Evolutionary conservation across 306 rosid genomes (phyloP).

Genomic region (Canavalia ensiformis): DNA sequence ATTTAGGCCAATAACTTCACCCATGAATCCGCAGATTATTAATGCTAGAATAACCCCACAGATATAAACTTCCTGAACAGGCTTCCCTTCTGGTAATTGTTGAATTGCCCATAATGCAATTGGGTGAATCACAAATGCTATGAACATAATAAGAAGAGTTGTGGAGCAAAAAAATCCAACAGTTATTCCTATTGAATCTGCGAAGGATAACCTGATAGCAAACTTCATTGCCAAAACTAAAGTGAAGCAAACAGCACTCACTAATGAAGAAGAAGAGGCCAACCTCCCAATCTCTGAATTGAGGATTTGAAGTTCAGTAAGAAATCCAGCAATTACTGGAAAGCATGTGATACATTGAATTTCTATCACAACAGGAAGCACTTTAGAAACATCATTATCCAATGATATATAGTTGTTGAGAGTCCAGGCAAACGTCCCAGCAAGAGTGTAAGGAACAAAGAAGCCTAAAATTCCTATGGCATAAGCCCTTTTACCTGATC

Average conservation of each 20-base stretch:
- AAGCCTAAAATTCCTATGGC: constrained; percentile 56
- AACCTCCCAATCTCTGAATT: constrained; percentile 72
- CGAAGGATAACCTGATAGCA: constrained; percentile 38
- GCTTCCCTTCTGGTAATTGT: constrained; percentile 68
- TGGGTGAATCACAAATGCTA: constrained; percentile 59
- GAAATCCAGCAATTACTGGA: constrained; percentile 62
- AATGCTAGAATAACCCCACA: constrained; percentile 50
- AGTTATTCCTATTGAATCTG: constrained; percentile 48
- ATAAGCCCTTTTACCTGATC: constrained; percentile 56
- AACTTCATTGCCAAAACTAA: constrained; percentile 40
- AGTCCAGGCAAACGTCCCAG: constrained; percentile 32
- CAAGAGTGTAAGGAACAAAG: constrained; percentile 57
- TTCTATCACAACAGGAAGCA: constrained; percentile 48
- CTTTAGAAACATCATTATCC: constrained; percentile 51
- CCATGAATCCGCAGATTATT: constrained; percentile 51
- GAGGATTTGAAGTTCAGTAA: constrained; percentile 65
- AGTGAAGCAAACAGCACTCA: constrained; percentile 54
- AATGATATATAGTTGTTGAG: constrained; percentile 41
- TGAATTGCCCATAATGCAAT: constrained; percentile 56
- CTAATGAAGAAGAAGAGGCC: constrained; percentile 66
- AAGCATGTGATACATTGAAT: constrained; percentile 60
- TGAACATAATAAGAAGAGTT: constrained; percentile 46
- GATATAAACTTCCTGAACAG: constrained; percentile 59
- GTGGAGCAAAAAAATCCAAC: constrained; percentile 49
- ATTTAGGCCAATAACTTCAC: constrained; percentile 60